Percentiles rank a stretch among this genome's conserved stretches.
These are phyloP conservation scores for Neoboletus brunneissimus DNA, from an alignment of 768 basidiomycete species.

Conservation along the genomic window DNA sequence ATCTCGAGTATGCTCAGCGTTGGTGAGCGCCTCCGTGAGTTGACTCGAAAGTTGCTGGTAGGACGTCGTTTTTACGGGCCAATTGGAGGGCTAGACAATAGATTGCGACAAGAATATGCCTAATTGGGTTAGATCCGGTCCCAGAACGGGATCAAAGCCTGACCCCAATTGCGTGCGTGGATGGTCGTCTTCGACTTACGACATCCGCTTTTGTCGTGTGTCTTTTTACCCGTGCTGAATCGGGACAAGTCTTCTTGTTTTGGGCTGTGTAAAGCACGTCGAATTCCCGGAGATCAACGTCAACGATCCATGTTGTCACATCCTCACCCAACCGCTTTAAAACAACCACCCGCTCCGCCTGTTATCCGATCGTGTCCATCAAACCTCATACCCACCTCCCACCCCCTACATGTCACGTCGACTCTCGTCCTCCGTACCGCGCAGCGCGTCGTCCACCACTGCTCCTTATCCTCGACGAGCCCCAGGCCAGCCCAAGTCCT, in stretches of 20 bases:
- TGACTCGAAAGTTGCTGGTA: too few relatives aligned
- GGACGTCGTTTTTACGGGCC: not conserved
- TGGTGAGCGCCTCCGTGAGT: too few relatives aligned
- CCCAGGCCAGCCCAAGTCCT: constrained; percentile 66
- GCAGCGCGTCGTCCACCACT: constrained; percentile 26
- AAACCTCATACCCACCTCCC: not conserved
- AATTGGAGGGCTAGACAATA: not conserved
- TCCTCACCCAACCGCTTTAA: constrained; percentile 25
- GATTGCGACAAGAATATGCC: not conserved
- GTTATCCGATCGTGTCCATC: constrained; percentile 29
- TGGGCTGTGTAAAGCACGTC: constrained; percentile 24
- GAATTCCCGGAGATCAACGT: constrained; percentile 33
- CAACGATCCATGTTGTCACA: constrained; percentile 20
- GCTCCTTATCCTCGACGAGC: constrained; percentile 46
- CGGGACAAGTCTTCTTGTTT: constrained; percentile 12
- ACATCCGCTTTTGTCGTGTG: constrained; percentile 37
- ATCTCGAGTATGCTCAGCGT: too few relatives aligned
- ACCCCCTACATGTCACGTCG: constrained; percentile 56
- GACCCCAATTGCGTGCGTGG: constrained; percentile 28
- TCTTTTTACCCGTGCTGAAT: constrained; percentile 27
- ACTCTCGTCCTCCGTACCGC: constrained; percentile 37
- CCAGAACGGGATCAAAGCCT: constrained; percentile 16
- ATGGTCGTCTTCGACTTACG: constrained; percentile 35
- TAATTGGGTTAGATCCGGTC: constrained; percentile 18
- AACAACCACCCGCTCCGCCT: constrained; percentile 10